A percentile compares a stretch with the other conserved stretches of the same genome.
These are phyloP conservation scores for Calonectria crousiana DNA, from an alignment of 2,329 filamentous ascomycete species.

Conservation along the genomic window DNA sequence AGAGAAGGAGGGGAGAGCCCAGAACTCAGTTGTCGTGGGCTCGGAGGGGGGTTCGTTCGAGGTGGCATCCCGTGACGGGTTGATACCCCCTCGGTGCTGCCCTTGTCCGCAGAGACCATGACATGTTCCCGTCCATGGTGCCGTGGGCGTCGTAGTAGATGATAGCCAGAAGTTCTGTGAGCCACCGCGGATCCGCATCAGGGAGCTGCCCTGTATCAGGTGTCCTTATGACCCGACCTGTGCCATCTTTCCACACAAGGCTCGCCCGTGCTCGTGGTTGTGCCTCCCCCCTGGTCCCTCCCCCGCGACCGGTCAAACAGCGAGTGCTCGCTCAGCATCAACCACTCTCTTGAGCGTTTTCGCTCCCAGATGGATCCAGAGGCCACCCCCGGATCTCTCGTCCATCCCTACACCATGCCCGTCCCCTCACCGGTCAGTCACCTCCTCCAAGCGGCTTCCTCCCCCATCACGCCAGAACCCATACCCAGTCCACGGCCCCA, in stretches of 20 bases:
- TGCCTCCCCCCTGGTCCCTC: not conserved
- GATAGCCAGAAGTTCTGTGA: not conserved
- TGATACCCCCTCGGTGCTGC: slow-evolving; percentile 23
- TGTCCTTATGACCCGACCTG: slow-evolving; percentile 18
- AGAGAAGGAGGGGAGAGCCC: not conserved
- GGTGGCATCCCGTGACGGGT: slow-evolving; percentile 15
- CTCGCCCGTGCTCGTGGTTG: slow-evolving; percentile 11
- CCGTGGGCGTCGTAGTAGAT: not conserved
- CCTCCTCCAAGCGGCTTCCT: slow-evolving; percentile 20
- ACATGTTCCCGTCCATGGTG: not conserved
- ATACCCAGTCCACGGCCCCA: not conserved
- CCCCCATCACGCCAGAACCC: slow-evolving; percentile 20
- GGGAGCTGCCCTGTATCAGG: slow-evolving; percentile 24
- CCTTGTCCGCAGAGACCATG: not conserved
- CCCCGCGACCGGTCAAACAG: not conserved
- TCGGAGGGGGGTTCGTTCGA: not conserved
- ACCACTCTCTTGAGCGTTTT: not conserved
- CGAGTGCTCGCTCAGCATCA: not conserved
- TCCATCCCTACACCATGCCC: slow-evolving; percentile 19
- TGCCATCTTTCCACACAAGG: slow-evolving; percentile 19
- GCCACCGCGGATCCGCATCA: slow-evolving; percentile 29
- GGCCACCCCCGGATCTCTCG: slow-evolving; percentile 11
- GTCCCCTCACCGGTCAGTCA: slow-evolving; percentile 23
- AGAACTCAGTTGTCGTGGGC: not conserved
- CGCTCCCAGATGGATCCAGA: not conserved